These are phyloP conservation scores for Pythium phragmitis DNA, from an alignment of 352 stramenopile species.

Conservation along the genomic window DNA sequence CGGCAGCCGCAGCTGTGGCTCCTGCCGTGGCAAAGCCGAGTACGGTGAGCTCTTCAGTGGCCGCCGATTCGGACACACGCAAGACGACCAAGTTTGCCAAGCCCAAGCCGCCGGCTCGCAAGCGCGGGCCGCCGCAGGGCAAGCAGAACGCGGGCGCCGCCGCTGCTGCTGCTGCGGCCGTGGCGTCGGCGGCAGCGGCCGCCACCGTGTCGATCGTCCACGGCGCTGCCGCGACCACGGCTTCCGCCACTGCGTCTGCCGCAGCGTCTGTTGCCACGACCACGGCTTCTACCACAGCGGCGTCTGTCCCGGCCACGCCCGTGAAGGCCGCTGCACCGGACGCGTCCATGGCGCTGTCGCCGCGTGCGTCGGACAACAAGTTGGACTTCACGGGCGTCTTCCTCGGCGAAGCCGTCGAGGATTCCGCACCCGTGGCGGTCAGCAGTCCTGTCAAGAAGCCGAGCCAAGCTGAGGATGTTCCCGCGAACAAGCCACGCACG, in stretches of 20 bases:
- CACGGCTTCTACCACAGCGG: background rate
- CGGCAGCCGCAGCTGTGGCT: background rate
- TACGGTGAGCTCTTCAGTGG: background rate
- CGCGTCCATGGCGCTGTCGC: slow-evolving; percentile 23
- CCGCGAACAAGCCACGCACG: background rate
- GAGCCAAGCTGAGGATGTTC: background rate
- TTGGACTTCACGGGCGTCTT: slow-evolving; percentile 60
- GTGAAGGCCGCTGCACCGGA: slow-evolving; percentile 14
- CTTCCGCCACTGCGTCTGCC: background rate
- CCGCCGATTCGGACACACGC: background rate
- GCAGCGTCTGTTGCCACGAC: too few relatives aligned
- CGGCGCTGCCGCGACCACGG: too few relatives aligned
- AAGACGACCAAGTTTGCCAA: slow-evolving; percentile 18
- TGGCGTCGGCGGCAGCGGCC: too few relatives aligned
- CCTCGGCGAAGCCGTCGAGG: slow-evolving; percentile 33
- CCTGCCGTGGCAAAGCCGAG: background rate
- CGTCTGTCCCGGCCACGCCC: background rate
- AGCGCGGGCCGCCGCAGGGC: background rate
- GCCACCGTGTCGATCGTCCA: too few relatives aligned
- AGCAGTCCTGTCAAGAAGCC: background rate
- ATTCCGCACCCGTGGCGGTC: background rate
- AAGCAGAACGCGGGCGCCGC: too few relatives aligned
- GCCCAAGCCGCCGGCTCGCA: slow-evolving; percentile 10
- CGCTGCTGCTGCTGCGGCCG: too few relatives aligned
- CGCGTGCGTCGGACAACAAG: slow-evolving; percentile 29